A percentile compares a stretch with the other conserved stretches of the same genome.
phyloP scores from a whole-genome alignment of 805 yeast species.

The Monosporozyma aerobia region DNA sequence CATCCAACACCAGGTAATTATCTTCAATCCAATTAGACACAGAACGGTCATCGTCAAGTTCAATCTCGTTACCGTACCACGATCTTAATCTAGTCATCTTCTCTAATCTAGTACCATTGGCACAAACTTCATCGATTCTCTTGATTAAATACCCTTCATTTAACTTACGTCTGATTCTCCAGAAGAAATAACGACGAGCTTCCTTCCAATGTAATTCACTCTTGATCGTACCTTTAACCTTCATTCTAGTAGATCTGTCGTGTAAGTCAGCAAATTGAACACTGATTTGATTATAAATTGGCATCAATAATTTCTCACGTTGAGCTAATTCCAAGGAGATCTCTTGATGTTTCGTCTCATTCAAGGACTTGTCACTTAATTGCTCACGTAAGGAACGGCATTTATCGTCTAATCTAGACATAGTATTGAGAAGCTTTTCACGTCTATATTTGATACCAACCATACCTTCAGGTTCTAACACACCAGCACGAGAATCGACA shows the following conservation, averaged over 20 bases:
- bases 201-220: constrained; percentile 79
- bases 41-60: constrained; percentile 61
- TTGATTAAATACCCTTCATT: constrained; percentile 82
- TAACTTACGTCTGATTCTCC: constrained; percentile 95
- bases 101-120: constrained; percentile 60
- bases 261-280: constrained; percentile 97
- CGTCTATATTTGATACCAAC: constrained; percentile 97
- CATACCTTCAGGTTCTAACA: constrained; percentile 97
- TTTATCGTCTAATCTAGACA: constrained; percentile 76
- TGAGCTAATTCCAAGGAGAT: constrained; percentile 57
- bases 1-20: constrained; percentile 55
- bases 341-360: constrained; percentile 57
- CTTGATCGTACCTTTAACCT: constrained; percentile 84
- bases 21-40: constrained; percentile 83
- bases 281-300: constrained; percentile 84
- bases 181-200: constrained; percentile 94
- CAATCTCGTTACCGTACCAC: constrained; percentile 68
- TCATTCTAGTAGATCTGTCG: constrained; percentile 95
- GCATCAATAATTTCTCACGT: constrained; percentile 73
- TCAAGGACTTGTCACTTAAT: constrained; percentile 42
- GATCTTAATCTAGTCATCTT: constrained; percentile 79
- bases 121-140: constrained; percentile 57
- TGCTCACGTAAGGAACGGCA: constrained; percentile 61
- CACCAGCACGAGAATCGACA: constrained; percentile 92
- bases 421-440: constrained; percentile 82